These are phyloP conservation scores for Kwoniella pini DNA, from an alignment of 768 basidiomycete species.

Conservation along the genomic window DNA sequence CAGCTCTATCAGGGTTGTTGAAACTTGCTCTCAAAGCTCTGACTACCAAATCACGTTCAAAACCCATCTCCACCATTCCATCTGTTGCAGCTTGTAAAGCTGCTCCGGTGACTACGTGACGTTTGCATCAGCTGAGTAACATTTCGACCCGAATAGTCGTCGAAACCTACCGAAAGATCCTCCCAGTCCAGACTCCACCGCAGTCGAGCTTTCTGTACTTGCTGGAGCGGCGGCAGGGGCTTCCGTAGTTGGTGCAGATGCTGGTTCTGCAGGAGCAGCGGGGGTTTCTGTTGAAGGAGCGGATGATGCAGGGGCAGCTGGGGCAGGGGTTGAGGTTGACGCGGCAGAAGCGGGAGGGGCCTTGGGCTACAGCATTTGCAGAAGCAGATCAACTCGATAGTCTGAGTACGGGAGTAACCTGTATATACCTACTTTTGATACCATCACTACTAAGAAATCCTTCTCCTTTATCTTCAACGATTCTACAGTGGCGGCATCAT, in stretches of 20 bases:
- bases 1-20: slow-evolving; percentile 97
- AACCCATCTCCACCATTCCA: slow-evolving; percentile 94
- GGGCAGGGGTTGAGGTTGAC: slow-evolving; percentile 51
- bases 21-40: slow-evolving; percentile 86
- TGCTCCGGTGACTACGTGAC: slow-evolving; percentile 64
- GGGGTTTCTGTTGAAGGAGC: slow-evolving; percentile 53
- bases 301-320: slow-evolving; percentile 48
- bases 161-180: slow-evolving; percentile 43
- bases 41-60: slow-evolving; percentile 76
- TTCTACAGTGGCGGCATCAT: slow-evolving; percentile 82
- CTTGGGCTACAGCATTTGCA: slow-evolving; percentile 48
- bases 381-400: neutral
- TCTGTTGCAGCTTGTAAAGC: slow-evolving; percentile 73
- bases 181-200: slow-evolving; percentile 34
- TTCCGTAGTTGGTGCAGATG: slow-evolving; percentile 54
- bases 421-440: slow-evolving; percentile 72
- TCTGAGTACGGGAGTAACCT: neutral
- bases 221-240: slow-evolving; percentile 48
- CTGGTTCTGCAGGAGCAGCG: slow-evolving; percentile 43
- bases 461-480: slow-evolving; percentile 94
- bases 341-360: slow-evolving; percentile 50
- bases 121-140: neutral
- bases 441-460: slow-evolving; percentile 99
- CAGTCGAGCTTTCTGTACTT: slow-evolving; percentile 47
- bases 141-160: neutral